A percentile compares a stretch with the other conserved stretches of the same genome.
Conservation (phyloP, 2,329 filamentous ascomycete species). For the Cladophialophora carrionii region DNA sequence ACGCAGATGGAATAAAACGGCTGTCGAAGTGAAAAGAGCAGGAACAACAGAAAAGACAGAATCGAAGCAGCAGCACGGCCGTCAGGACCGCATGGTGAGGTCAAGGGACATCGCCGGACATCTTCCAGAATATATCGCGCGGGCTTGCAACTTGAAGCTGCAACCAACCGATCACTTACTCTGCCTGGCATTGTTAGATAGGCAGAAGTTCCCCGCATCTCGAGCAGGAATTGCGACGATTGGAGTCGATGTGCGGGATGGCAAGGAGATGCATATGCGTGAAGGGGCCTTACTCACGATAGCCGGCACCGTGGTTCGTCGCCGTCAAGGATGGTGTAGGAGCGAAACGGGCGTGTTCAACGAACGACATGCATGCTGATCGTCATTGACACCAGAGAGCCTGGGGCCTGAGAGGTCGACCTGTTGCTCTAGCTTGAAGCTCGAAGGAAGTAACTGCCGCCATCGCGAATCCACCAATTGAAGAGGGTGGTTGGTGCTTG, state of each 20-base stretch:
- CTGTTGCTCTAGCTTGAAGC: not conserved
- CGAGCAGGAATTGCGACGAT: not conserved
- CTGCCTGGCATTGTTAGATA: slow-evolving; percentile 4
- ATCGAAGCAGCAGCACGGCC: slow-evolving; percentile 3
- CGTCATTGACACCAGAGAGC: slow-evolving; percentile 17
- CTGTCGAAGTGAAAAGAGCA: not conserved
- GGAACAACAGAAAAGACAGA: slow-evolving; percentile 5
- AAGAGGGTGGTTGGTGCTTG: not conserved
- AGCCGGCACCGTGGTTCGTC: slow-evolving; percentile 6
- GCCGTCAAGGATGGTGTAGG: not conserved
- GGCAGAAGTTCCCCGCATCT: slow-evolving; percentile 16
- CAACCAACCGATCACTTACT: slow-evolving; percentile 16
- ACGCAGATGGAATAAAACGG: not conserved
- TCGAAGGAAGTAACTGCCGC: slow-evolving; percentile 5
- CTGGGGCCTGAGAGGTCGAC: slow-evolving; percentile 2
- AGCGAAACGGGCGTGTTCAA: not conserved
- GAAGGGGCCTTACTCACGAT: slow-evolving; percentile 1
- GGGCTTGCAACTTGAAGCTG: not conserved
- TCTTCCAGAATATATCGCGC: slow-evolving; percentile 10
- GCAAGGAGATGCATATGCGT: not conserved
- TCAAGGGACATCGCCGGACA: not conserved
- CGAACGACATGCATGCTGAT: slow-evolving; percentile 14
- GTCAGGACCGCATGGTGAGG: slow-evolving; percentile 9
- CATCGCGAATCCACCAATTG: not conserved
- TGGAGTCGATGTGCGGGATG: slow-evolving; percentile 17